Conservation (phyloP, 371 early-diverging fungal species). For the Apophysomyces ossiformis region DNA sequence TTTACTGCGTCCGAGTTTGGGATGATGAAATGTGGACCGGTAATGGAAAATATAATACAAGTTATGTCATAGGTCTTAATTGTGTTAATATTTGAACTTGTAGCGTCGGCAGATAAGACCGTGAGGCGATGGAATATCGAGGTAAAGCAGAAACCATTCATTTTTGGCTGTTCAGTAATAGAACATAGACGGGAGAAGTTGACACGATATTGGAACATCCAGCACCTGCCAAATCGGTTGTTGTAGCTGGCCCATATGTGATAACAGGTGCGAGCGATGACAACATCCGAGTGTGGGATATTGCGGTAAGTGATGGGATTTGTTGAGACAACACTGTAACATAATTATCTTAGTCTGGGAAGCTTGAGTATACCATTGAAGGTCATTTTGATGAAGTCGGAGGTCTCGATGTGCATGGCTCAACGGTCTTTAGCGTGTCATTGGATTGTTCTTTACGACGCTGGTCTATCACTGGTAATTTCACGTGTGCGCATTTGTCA, state of each 20-base stretch:
- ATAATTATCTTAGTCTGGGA: slow-evolving; percentile 62
- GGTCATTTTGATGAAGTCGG: slow-evolving; percentile 88
- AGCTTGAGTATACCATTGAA: slow-evolving; percentile 65
- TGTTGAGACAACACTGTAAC: background rate
- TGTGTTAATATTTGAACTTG: background rate
- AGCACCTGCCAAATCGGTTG: slow-evolving; percentile 78
- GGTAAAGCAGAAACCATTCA: slow-evolving; percentile 16
- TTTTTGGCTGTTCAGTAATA: background rate
- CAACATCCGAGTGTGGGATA: slow-evolving; percentile 79
- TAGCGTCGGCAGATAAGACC: slow-evolving; percentile 81
- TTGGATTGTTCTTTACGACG: slow-evolving; percentile 79
- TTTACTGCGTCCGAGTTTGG: slow-evolving; percentile 58
- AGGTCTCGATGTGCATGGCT: slow-evolving; percentile 55
- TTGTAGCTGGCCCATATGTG: slow-evolving; percentile 65
- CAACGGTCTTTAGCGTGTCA: slow-evolving; percentile 71
- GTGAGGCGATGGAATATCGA: slow-evolving; percentile 62
- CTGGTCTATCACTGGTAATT: slow-evolving; percentile 70
- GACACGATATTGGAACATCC: slow-evolving; percentile 78
- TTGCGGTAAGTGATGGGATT: slow-evolving; percentile 62
- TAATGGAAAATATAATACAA: slow-evolving; percentile 11
- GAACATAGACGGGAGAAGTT: slow-evolving; percentile 54
- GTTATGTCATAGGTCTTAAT: background rate
- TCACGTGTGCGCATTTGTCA: background rate
- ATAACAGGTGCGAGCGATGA: slow-evolving; percentile 85
- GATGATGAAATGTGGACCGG: slow-evolving; percentile 74